Conservation (phyloP, 345 rosid genomes). For the Dipteronia sinensis region DNA sequence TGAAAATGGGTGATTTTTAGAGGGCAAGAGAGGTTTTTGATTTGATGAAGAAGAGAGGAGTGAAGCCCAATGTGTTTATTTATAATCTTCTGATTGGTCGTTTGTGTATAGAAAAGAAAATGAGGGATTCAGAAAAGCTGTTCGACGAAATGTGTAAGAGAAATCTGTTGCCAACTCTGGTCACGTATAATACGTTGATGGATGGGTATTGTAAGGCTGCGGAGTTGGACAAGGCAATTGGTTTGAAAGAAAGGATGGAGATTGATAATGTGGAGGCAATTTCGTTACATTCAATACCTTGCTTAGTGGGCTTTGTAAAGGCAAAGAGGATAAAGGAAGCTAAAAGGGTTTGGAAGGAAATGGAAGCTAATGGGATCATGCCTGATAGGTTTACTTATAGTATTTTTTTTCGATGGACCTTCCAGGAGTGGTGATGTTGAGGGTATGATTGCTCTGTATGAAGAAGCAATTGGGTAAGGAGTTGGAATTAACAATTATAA, state of each 20-base stretch:
- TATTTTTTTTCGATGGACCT: slow-evolving; percentile 59
- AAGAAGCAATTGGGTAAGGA: slow-evolving; percentile 41
- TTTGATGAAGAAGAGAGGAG: slow-evolving; percentile 50
- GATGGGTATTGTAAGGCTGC: slow-evolving; percentile 76
- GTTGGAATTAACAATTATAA: slow-evolving; percentile 54
- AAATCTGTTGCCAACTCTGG: slow-evolving; percentile 40
- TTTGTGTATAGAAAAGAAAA: slow-evolving; percentile 54
- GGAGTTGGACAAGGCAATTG: slow-evolving; percentile 45
- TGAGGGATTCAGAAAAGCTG: slow-evolving; percentile 60
- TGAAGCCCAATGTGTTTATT: slow-evolving; percentile 51
- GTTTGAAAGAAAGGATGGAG: slow-evolving; percentile 59
- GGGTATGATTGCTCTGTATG: slow-evolving; percentile 51
- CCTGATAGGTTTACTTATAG: slow-evolving; percentile 67
- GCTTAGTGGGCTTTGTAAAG: slow-evolving; percentile 61
- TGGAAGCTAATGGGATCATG: slow-evolving; percentile 58
- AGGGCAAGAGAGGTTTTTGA: slow-evolving; percentile 54
- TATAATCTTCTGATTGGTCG: slow-evolving; percentile 69
- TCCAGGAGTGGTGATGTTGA: slow-evolving; percentile 40
- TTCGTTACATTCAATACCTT: slow-evolving; percentile 71
- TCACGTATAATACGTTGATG: slow-evolving; percentile 71
- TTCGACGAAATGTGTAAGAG: slow-evolving; percentile 62
- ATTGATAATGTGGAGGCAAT: slow-evolving; percentile 50
- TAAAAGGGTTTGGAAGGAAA: slow-evolving; percentile 49
- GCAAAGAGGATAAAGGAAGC: slow-evolving; percentile 63
- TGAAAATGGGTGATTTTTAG: slow-evolving; percentile 54